These are phyloP conservation scores for Neurospora intermedia DNA, from an alignment of 495 filamentous ascomycete genomes.

Conservation along the genomic window DNA sequence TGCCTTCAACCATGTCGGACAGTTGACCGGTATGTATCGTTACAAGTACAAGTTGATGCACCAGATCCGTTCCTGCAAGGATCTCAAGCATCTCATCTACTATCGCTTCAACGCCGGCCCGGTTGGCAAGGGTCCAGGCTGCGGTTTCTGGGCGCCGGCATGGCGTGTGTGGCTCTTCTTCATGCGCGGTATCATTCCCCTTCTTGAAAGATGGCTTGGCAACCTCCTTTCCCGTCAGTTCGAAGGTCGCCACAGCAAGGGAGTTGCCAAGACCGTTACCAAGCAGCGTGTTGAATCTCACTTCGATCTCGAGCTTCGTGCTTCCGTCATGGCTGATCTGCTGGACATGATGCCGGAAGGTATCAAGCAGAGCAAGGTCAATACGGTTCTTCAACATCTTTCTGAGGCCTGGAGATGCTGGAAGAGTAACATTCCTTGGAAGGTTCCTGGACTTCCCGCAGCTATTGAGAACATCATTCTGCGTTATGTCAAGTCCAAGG, in stretches of 20 bases:
- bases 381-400: constrained; percentile 93
- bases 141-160: constrained; percentile 98
- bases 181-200: constrained; percentile 95
- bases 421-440: constrained; percentile 99
- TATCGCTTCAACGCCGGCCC: constrained; percentile 98
- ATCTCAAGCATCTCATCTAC: constrained; percentile 98
- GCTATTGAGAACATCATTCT: constrained; percentile 98
- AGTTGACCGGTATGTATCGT: constrained; percentile 98
- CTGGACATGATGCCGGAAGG: constrained; percentile 99
- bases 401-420: constrained; percentile 98
- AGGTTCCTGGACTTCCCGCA: constrained; percentile 90
- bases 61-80: constrained; percentile 98
- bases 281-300: constrained; percentile 99
- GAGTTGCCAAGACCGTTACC: constrained; percentile 97
- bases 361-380: constrained; percentile 99
- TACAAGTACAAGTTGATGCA: constrained; percentile 99
- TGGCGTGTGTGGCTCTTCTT: constrained; percentile 99
- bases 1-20: constrained; percentile 98
- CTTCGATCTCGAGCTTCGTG: constrained; percentile 94
- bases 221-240: constrained; percentile 96
- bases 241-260: constrained; percentile 97
- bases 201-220: constrained; percentile 95
- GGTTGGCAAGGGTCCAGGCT: constrained; percentile 95
- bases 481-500: constrained; percentile 96
- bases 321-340: constrained; percentile 96